Evolutionary conservation across 1,139 yeast species (phyloP), one percentile per base, ranked within the genome.

Genomic region (Tardiomyces digboiensis): DNA sequence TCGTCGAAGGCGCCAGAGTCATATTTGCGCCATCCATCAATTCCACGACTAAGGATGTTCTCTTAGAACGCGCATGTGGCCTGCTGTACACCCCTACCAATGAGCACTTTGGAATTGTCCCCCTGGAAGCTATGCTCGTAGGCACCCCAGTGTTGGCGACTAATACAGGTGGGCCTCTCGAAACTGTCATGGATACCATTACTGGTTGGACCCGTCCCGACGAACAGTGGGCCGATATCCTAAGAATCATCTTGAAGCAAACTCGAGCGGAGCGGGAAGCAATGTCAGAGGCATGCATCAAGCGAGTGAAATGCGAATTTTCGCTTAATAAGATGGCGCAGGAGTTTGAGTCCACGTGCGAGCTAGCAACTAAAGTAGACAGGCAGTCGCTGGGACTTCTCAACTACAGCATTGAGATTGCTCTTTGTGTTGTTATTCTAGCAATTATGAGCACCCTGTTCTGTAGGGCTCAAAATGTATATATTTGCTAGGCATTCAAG

Each of bases 91-190:
- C 99, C 0, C 98, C 99, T 2, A 74, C 83, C 1, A 76, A 76
- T 56, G 98, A 93, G 61, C 99, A 91, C 65, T 91, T 91, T 60
- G 99, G 99, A 13, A 93, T 91, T 50, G 99, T 93, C 3, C 99
- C 99, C 1, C 73, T 91, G 13, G 98, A 91, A 59, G 88, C 96
- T 18, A 89, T 91, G 97, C 72, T 82, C 40, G 72, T 76, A 49
- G 80, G 83, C 22, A 82, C 84, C 0, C 89, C 95, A 0, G 96
- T 88, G 0, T 66, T 93, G 45, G 97, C 96, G 0, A 80, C 83
- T 2, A 78, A 85, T 57, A 80, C 79, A 40, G 99, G 98, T 14
- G 99, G 99, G 0, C 98, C 98, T 0, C 64, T 82, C 23, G 99
- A 91, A 59, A 83, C 96, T 0, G 72, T 91, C 10, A 72, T 64